Percentiles rank a stretch among this genome's conserved stretches.
phyloP scores from a whole-genome alignment of 2,329 filamentous ascomycete species.

The Fusarium chuoi region DNA sequence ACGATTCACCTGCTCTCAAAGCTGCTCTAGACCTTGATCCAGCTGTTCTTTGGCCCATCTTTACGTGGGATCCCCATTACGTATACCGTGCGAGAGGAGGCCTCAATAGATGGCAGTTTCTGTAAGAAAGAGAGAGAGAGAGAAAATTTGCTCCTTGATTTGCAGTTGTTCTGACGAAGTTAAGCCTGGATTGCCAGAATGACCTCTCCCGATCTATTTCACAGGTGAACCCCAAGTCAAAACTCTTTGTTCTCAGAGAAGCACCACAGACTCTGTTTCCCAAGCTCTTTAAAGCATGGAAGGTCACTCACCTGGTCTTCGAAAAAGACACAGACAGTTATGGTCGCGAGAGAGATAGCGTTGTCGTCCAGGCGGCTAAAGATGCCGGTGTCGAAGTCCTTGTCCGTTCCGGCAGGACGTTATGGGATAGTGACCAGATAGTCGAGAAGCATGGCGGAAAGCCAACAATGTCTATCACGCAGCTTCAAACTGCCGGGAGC shows the following conservation, averaged over 20 bases:
- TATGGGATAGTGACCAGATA: conserved; percentile 79
- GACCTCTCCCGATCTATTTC: conserved; percentile 75
- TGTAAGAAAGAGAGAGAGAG: conserved; percentile 53
- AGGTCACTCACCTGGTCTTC: conserved; percentile 79
- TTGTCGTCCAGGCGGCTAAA: conserved; percentile 67
- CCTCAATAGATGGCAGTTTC: conserved; percentile 78
- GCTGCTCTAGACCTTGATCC: conserved; percentile 77
- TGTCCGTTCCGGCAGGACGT: conserved; percentile 70
- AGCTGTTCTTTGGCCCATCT: conserved; percentile 76
- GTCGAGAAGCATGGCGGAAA: conserved; percentile 73
- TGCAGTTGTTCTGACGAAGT: background rate
- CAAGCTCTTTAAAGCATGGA: conserved; percentile 79
- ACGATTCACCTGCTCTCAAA: conserved; percentile 79
- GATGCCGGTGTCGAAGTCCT: conserved; percentile 75
- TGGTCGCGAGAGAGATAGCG: conserved; percentile 70
- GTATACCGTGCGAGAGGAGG: conserved; percentile 77
- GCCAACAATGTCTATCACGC: conserved; percentile 78
- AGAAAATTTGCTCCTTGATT: background rate
- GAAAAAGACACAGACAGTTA: conserved; percentile 84
- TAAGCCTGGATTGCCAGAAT: conserved; percentile 75
- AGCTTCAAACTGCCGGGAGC: conserved; percentile 71
- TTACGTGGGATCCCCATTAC: conserved; percentile 85
- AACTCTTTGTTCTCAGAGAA: conserved; percentile 77
- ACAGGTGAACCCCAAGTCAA: conserved; percentile 75
- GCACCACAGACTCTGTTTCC: conserved; percentile 76